phyloP scores from a whole-genome alignment of 208 protist genomes.

The Histomonas meleagridis region DNA sequence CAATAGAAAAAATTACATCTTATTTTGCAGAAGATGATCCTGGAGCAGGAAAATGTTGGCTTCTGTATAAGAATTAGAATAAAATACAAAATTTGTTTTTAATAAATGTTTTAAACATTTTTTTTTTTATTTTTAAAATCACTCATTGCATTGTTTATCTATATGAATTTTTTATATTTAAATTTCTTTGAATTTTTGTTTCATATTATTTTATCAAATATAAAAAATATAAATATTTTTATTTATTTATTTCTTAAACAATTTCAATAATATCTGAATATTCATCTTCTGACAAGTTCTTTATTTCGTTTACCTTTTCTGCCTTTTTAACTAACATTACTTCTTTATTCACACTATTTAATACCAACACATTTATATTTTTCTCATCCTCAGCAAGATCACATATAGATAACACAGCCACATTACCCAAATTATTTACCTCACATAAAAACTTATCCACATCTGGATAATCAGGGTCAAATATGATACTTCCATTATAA shows the following conservation, averaged over 20 bases:
- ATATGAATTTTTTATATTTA: too few relatives aligned
- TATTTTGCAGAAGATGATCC: too few relatives aligned
- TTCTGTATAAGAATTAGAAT: too few relatives aligned
- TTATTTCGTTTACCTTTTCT: not conserved
- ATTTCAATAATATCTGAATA: conserved; percentile 9
- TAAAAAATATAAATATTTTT: not conserved
- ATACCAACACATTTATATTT: not conserved
- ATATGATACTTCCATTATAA: not conserved
- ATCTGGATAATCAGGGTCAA: not conserved
- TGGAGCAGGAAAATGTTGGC: too few relatives aligned
- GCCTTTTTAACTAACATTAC: not conserved
- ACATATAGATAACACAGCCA: not conserved
- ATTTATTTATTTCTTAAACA: not conserved
- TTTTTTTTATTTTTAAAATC: too few relatives aligned
- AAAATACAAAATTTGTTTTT: too few relatives aligned
- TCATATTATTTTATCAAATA: not conserved
- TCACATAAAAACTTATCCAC: not conserved
- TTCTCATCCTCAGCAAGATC: not conserved
- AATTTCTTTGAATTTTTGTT: not conserved
- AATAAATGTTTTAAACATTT: too few relatives aligned
- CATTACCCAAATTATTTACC: not conserved
- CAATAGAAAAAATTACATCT: too few relatives aligned
- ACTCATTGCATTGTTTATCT: too few relatives aligned
- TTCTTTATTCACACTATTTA: too few relatives aligned
- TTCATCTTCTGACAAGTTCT: not conserved